phyloP scores from a whole-genome alignment of 305 asterid genomes.

The Ruellia speciosa region DNA sequence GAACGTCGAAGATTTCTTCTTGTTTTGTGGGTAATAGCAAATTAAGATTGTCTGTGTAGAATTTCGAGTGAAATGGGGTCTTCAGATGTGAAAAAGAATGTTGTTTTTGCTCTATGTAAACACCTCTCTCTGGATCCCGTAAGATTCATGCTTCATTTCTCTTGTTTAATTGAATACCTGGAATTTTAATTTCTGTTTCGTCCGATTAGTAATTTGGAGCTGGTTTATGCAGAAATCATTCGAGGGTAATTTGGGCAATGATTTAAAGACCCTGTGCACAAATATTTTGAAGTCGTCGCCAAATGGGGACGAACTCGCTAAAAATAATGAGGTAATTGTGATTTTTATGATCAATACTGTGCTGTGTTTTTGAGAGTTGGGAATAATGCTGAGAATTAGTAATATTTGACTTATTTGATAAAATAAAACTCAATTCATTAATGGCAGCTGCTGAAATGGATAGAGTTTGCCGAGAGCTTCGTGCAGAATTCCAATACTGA shows the following conservation, averaged over 20 bases:
- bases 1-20: no score
- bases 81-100: conserved; percentile 23
- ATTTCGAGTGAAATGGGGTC: conserved; percentile 31
- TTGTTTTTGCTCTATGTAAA: conserved; percentile 41
- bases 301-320: conserved; percentile 27
- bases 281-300: conserved; percentile 40
- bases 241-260: conserved; percentile 29
- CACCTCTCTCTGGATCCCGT: conserved; percentile 43
- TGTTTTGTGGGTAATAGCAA: background rate
- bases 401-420: background rate
- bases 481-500: conserved; percentile 28
- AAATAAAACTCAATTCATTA: conserved; percentile 3
- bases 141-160: conserved; percentile 14
- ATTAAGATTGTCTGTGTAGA: background rate
- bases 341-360: background rate
- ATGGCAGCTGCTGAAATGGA: conserved; percentile 64
- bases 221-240: conserved; percentile 37
- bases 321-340: conserved; percentile 41
- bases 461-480: conserved; percentile 40
- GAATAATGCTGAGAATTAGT: background rate
- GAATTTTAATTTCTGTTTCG: background rate
- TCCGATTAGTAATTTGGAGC: background rate
- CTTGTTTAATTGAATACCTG: background rate
- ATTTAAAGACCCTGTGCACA: conserved; percentile 44
- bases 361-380: background rate